Evolutionary conservation across 2,329 filamentous ascomycete genomes (phyloP).

Genomic region (Penicillium sp.): DNA sequence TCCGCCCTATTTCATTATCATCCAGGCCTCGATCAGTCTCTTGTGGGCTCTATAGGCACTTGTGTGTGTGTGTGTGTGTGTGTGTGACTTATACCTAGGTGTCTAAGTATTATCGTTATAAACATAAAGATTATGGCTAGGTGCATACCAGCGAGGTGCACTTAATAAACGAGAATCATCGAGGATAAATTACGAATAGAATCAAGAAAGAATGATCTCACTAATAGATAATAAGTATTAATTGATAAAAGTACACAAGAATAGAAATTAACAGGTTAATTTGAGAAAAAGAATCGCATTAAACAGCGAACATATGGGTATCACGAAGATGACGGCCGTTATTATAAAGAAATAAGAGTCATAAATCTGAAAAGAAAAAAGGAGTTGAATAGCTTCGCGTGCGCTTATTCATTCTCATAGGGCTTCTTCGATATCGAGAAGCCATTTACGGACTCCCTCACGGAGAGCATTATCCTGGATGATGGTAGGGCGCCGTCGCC

Average conservation of each 20-base stretch:
- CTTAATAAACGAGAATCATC: no score
- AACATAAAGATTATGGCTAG: no score
- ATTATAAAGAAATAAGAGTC: neutral
- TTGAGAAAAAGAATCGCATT: neutral
- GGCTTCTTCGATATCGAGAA: slow-evolving; percentile 47
- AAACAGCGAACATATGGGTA: slow-evolving; percentile 10
- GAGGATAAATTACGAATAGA: no score
- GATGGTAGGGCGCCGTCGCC: slow-evolving; percentile 26
- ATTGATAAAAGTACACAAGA: slow-evolving; percentile 9
- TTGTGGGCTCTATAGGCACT: no score
- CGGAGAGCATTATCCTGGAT: slow-evolving; percentile 50
- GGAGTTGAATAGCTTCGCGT: no score
- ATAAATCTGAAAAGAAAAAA: slow-evolving; percentile 1
- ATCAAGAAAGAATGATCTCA: neutral
- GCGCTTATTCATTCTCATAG: neutral
- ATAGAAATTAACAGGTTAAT: neutral
- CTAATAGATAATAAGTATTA: neutral
- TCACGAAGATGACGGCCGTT: slow-evolving; percentile 11
- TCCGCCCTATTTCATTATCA: no score
- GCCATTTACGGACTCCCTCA: slow-evolving; percentile 56
- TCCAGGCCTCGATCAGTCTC: no score
- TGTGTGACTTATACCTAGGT: no score
- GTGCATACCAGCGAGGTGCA: no score
- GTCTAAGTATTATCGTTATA: no score
- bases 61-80: no score